These are phyloP conservation scores for Beauveria varroae DNA, from an alignment of 2,329 filamentous ascomycete genomes.

Conservation along the genomic window DNA sequence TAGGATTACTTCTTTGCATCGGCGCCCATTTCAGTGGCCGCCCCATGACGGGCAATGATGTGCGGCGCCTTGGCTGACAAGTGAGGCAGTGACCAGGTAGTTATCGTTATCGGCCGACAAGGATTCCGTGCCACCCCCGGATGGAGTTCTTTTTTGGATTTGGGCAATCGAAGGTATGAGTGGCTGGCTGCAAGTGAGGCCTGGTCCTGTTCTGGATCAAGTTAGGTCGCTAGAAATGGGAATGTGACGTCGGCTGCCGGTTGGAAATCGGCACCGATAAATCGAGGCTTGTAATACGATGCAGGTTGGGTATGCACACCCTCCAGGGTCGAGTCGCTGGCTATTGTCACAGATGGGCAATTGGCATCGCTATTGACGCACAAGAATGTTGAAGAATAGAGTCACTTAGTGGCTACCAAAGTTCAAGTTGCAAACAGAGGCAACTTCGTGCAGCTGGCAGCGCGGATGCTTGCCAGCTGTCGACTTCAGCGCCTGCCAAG, in stretches of 20 bases:
- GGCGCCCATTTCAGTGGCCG: constrained; percentile 3
- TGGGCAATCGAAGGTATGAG: neutral
- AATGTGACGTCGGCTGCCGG: constrained; percentile 2
- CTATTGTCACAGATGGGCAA: too few relatives aligned
- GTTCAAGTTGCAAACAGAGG: too few relatives aligned
- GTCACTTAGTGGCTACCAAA: too few relatives aligned
- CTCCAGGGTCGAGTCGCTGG: too few relatives aligned
- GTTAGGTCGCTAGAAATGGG: neutral
- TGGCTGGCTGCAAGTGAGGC: neutral
- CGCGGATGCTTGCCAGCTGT: too few relatives aligned
- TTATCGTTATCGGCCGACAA: neutral
- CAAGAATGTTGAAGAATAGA: too few relatives aligned
- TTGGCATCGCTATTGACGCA: too few relatives aligned
- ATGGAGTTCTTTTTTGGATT: neutral
- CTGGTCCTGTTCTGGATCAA: neutral
- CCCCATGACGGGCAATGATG: neutral
- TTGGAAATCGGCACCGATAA: constrained; percentile 4
- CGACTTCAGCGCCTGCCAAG: too few relatives aligned
- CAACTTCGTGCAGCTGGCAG: too few relatives aligned
- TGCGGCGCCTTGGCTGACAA: too few relatives aligned
- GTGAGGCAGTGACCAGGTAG: neutral
- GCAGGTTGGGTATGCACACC: too few relatives aligned
- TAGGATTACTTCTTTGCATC: neutral
- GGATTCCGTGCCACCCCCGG: neutral
- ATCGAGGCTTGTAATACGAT: neutral